These are phyloP conservation scores for Phlebopus sp. DNA, from an alignment of 1,284 basidiomycete species.

Conservation along the genomic window DNA sequence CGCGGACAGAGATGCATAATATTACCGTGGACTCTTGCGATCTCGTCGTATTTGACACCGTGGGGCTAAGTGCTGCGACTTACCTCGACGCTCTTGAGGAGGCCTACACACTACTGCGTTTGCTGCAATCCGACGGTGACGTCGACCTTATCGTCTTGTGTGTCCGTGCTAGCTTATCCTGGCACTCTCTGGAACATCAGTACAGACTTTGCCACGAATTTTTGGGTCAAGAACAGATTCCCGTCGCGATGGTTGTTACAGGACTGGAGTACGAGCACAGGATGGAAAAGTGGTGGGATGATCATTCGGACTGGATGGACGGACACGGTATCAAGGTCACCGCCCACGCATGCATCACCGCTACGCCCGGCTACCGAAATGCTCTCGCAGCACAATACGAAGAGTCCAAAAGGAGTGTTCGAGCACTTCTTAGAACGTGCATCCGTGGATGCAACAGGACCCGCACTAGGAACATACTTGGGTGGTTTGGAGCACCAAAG, in stretches of 20 bases:
- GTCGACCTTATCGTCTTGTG: slow-evolving; percentile 29
- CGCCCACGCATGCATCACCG: slow-evolving; percentile 27
- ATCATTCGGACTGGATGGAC: slow-evolving; percentile 11
- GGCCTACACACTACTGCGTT: slow-evolving; percentile 16
- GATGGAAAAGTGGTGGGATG: slow-evolving; percentile 33
- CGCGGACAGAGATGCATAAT: slow-evolving; percentile 22
- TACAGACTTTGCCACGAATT: slow-evolving; percentile 23
- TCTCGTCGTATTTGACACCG: slow-evolving; percentile 21
- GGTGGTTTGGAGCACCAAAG: too few species aligned
- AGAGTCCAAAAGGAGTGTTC: slow-evolving; percentile 11
- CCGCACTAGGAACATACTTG: too few species aligned
- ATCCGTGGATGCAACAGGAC: too few species aligned
- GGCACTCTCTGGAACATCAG: slow-evolving; percentile 18
- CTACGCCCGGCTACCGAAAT: slow-evolving; percentile 18
- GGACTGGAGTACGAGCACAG: slow-evolving; percentile 24
- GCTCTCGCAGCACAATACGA: slow-evolving; percentile 16
- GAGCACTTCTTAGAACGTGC: slow-evolving; percentile 6
- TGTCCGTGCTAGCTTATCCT: slow-evolving; percentile 23
- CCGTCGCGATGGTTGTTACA: slow-evolving; percentile 26
- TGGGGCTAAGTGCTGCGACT: slow-evolving; percentile 18
- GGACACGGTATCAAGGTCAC: slow-evolving; percentile 8
- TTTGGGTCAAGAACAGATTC: slow-evolving; percentile 22
- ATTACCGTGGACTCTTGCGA: slow-evolving; percentile 18
- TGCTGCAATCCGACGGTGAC: slow-evolving; percentile 17
- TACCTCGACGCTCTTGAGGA: slow-evolving; percentile 21